Evolutionary conservation across 352 stramenopile species (phyloP).

Genomic region (Pythium monospermum): DNA sequence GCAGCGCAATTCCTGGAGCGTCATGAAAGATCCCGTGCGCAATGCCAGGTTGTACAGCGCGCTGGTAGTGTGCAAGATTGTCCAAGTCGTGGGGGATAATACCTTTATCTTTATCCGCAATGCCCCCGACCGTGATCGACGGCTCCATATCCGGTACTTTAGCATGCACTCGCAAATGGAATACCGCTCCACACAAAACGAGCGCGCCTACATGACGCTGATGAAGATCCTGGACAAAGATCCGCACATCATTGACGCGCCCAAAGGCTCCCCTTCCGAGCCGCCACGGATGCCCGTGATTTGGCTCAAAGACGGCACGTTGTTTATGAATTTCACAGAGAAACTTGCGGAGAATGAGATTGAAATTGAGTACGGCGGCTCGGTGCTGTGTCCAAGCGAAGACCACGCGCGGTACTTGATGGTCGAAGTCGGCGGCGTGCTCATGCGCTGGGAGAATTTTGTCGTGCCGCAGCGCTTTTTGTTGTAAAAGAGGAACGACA

Average conservation of each 20-base stretch:
- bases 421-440: constrained; percentile 16
- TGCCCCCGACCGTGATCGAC: constrained; percentile 16
- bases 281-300: constrained; percentile 10
- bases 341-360: constrained; percentile 17
- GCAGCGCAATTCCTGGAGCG: constrained; percentile 12
- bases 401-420: constrained; percentile 23
- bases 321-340: constrained; percentile 20
- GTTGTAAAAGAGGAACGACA: neutral
- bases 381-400: constrained; percentile 13
- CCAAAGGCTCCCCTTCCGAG: neutral
- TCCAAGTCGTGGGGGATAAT: constrained; percentile 16
- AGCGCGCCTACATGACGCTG: constrained; percentile 18
- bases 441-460: constrained; percentile 24
- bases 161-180: constrained; percentile 22
- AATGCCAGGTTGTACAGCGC: constrained; percentile 22
- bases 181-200: constrained; percentile 12
- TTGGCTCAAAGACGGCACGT: constrained; percentile 23
- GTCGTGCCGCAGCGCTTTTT: constrained; percentile 20
- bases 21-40: constrained; percentile 13
- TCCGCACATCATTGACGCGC: constrained; percentile 11
- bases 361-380: constrained; percentile 24
- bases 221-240: constrained; percentile 26
- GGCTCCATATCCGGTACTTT: constrained; percentile 21
- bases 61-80: constrained; percentile 20
- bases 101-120: constrained; percentile 24